A percentile compares a stretch with the other conserved stretches of the same genome.
phyloP scores from a whole-genome alignment of 495 filamentous ascomycete genomes.

The Penicillium cosmopolitanum region DNA sequence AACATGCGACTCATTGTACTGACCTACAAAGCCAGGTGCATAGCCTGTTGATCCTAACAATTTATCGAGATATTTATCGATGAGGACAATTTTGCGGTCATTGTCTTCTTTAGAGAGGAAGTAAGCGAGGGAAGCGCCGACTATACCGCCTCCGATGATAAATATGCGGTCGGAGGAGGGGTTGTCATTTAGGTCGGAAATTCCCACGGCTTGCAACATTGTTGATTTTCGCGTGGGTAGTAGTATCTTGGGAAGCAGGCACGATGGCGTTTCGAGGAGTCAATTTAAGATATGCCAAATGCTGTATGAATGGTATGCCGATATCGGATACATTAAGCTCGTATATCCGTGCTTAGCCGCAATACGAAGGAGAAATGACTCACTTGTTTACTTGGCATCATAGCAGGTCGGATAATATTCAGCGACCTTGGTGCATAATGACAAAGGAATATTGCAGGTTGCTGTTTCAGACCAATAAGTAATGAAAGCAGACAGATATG shows the following conservation, averaged over 20 bases:
- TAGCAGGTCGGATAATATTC: not conserved
- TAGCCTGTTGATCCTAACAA: constrained; percentile 34
- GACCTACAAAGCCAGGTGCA: constrained; percentile 42
- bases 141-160: constrained; percentile 52
- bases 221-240: not conserved
- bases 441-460: no score
- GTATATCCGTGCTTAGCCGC: not conserved
- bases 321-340: not conserved
- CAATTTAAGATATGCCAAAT: not conserved
- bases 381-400: not conserved
- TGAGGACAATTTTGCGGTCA: constrained; percentile 24
- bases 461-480: not conserved
- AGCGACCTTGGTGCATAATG: no score
- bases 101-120: constrained; percentile 28
- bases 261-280: not conserved
- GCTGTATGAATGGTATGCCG: not conserved
- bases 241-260: not conserved
- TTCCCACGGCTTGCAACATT: constrained; percentile 17
- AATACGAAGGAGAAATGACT: not conserved
- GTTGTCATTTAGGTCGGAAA: constrained; percentile 19
- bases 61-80: constrained; percentile 29
- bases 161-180: constrained; percentile 26
- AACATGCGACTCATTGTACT: constrained; percentile 39
- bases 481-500: no score
- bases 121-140: constrained; percentile 44